These are phyloP conservation scores for Shiraia sp. DNA, from an alignment of 2,329 filamentous ascomycete species.

Conservation along the genomic window DNA sequence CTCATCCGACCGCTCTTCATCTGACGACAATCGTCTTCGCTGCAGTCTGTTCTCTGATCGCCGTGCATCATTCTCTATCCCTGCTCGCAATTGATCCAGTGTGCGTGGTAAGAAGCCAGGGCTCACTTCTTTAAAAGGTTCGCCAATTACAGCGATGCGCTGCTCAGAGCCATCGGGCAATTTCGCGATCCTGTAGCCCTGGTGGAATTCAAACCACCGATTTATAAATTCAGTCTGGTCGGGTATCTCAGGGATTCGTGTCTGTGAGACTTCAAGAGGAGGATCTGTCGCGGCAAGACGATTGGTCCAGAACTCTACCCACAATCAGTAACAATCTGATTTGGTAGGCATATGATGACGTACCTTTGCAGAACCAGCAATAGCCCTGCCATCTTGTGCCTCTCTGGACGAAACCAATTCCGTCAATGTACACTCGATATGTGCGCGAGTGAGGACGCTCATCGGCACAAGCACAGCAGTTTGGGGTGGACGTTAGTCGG, in stretches of 20 bases:
- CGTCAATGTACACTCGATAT: conserved; percentile 55
- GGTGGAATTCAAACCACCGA: conserved; percentile 55
- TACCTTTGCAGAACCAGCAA: conserved; percentile 56
- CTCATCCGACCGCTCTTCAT: conserved; percentile 24
- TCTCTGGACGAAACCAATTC: conserved; percentile 53
- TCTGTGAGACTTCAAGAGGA: conserved; percentile 47
- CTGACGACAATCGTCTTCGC: conserved; percentile 24
- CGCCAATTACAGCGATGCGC: conserved; percentile 52
- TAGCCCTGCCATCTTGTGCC: conserved; percentile 56
- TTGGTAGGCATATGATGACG: not conserved
- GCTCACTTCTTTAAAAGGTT: conserved; percentile 51
- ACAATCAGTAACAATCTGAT: conserved; percentile 6
- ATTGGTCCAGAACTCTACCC: conserved; percentile 54
- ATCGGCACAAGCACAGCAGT: conserved; percentile 49
- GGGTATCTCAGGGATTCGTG: conserved; percentile 52
- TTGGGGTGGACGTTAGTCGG: conserved; percentile 44
- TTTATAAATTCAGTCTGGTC: conserved; percentile 53
- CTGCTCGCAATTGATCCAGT: conserved; percentile 48
- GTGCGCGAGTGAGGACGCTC: conserved; percentile 46
- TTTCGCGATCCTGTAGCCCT: conserved; percentile 49
- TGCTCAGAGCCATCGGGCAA: conserved; percentile 50
- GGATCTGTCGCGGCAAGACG: conserved; percentile 48
- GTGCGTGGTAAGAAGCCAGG: conserved; percentile 54
- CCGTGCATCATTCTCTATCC: conserved; percentile 31
- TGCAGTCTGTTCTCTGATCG: conserved; percentile 35